phyloP scores from a whole-genome alignment of 306 rosid genomes.

The Potentilla sterilis region DNA sequence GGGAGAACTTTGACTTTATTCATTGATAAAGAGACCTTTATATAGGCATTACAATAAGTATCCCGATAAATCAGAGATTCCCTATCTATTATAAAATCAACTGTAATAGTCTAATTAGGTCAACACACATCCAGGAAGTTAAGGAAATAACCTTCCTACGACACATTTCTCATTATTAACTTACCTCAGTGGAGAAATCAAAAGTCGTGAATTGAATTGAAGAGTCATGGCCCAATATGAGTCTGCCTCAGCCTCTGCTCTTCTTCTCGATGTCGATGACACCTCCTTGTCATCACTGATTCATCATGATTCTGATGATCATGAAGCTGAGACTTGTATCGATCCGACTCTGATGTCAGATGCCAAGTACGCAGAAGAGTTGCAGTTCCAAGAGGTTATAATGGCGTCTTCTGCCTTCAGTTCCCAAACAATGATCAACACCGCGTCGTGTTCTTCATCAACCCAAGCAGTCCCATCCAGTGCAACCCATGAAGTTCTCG shows the following conservation, averaged over 20 bases:
- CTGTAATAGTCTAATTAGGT: too few species aligned
- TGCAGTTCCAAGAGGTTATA: slow-evolving; percentile 37
- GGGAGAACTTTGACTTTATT: too few species aligned
- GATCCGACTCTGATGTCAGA: background rate
- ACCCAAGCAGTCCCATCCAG: background rate
- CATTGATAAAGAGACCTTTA: too few species aligned
- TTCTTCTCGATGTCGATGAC: background rate
- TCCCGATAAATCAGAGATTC: too few species aligned
- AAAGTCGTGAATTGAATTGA: background rate
- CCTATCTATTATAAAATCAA: too few species aligned
- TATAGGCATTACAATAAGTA: too few species aligned
- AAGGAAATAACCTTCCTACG: too few species aligned
- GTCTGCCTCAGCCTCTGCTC: background rate
- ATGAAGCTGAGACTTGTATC: background rate
- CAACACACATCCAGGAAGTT: too few species aligned
- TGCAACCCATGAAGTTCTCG: background rate
- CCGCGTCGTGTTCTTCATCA: background rate
- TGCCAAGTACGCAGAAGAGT: background rate
- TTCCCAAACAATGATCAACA: background rate
- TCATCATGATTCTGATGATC: background rate
- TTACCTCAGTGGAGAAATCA: background rate
- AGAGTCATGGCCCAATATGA: background rate
- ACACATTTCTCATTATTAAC: background rate
- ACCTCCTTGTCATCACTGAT: background rate
- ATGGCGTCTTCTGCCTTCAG: slow-evolving; percentile 19